Conservation (phyloP, 2,329 filamentous ascomycete species). For the Colletotrichum noveboracense region DNA sequence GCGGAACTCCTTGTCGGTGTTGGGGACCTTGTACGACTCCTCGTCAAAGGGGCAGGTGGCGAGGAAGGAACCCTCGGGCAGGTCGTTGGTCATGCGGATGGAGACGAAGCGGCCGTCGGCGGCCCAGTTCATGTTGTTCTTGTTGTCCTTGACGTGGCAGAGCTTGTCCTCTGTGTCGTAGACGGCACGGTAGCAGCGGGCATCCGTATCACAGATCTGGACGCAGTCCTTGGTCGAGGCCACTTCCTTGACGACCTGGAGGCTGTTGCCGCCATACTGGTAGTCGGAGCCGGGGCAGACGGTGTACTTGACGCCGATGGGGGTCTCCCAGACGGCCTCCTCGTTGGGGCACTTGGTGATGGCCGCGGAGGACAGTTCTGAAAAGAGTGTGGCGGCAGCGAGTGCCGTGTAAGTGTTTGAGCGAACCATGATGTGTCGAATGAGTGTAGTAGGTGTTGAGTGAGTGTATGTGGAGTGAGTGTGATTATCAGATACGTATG, state of each 20-base stretch:
- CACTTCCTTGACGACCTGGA: slow-evolving; percentile 4
- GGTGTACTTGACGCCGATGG: slow-evolving; percentile 17
- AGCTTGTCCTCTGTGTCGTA: slow-evolving; percentile 13
- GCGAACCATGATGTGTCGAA: slow-evolving; percentile 1
- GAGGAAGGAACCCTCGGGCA: slow-evolving; percentile 15
- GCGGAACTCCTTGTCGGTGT: background rate
- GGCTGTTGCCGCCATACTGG: slow-evolving; percentile 6
- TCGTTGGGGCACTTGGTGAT: slow-evolving; percentile 17
- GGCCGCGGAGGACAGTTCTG: slow-evolving; percentile 8
- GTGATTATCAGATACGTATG: background rate
- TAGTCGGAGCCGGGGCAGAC: slow-evolving; percentile 21
- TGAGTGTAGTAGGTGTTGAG: background rate
- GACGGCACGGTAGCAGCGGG: slow-evolving; percentile 17
- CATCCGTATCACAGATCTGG: slow-evolving; percentile 15
- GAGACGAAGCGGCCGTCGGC: slow-evolving; percentile 18
- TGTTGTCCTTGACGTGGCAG: slow-evolving; percentile 20
- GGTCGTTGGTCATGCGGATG: slow-evolving; percentile 13
- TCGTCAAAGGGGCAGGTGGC: slow-evolving; percentile 16
- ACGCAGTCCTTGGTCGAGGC: slow-evolving; percentile 7
- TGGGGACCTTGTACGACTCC: background rate
- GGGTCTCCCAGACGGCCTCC: slow-evolving; percentile 6
- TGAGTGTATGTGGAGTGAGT: background rate
- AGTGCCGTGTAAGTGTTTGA: slow-evolving; percentile 3
- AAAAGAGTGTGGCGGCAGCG: slow-evolving; percentile 11
- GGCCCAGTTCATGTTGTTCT: slow-evolving; percentile 12